A percentile compares a stretch with the other conserved stretches of the same genome.
These are phyloP conservation scores for Eustoma russellianum DNA, from an alignment of 257 asterid genomes.

Conservation along the genomic window DNA sequence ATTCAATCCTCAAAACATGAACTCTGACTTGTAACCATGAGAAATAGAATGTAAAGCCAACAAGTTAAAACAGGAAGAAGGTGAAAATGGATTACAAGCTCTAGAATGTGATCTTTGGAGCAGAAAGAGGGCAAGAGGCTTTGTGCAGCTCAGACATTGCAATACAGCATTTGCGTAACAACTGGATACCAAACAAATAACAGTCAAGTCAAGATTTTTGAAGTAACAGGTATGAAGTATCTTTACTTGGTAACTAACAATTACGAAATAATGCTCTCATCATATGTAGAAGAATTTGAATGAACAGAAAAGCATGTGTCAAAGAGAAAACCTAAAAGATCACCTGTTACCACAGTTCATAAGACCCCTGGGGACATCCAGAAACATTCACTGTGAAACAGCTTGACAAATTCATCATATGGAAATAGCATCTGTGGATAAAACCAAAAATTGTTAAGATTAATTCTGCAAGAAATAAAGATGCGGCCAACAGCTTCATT, in stretches of 20 bases:
- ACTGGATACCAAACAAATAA: constrained; percentile 33
- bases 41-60: background rate
- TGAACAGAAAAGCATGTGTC: background rate
- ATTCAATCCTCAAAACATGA: constrained; percentile 4
- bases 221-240: constrained; percentile 2
- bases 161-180: constrained; percentile 89
- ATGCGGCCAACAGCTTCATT: background rate
- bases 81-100: constrained; percentile 38
- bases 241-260: background rate
- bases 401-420: constrained; percentile 74
- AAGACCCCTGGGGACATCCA: constrained; percentile 61
- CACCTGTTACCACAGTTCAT: constrained; percentile 84
- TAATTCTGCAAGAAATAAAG: constrained; percentile 1
- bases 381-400: constrained; percentile 51
- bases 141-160: constrained; percentile 79
- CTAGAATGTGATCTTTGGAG: constrained; percentile 71
- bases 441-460: constrained; percentile 10
- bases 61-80: background rate
- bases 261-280: background rate
- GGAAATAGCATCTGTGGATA: constrained; percentile 73
- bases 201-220: background rate
- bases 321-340: constrained; percentile 5
- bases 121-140: constrained; percentile 67
- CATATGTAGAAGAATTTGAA: background rate
- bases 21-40: background rate